phyloP scores from a whole-genome alignment of 2,329 filamentous ascomycete genomes.

The Arachnomyces sp. region DNA sequence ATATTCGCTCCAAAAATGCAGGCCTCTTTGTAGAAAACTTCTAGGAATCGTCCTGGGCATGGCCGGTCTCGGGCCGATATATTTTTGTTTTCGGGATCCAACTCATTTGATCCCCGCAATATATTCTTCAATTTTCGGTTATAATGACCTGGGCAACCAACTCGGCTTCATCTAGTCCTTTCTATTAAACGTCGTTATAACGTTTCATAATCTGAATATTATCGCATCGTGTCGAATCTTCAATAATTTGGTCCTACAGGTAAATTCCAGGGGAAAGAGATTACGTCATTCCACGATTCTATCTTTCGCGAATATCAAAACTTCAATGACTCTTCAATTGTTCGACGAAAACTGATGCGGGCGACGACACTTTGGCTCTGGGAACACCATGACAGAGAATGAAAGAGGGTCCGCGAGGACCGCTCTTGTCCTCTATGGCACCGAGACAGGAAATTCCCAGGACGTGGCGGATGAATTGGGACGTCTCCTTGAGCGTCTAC shows the following conservation, averaged over 20 bases:
- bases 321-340: background rate
- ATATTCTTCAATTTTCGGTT: too few species aligned
- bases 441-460: conserved; percentile 90
- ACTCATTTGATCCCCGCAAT: too few species aligned
- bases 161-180: too few species aligned
- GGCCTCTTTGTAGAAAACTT: too few species aligned
- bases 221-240: too few species aligned
- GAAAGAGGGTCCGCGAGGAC: conserved; percentile 29
- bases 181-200: too few species aligned
- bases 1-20: conserved; percentile 26
- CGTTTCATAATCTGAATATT: too few species aligned
- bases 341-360: background rate
- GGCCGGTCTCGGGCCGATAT: background rate
- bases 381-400: conserved; percentile 15
- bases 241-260: too few species aligned
- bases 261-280: background rate
- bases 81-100: background rate
- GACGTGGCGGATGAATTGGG: conserved; percentile 84
- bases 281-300: conserved; percentile 1
- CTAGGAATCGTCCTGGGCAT: too few species aligned
- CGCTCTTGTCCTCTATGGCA: conserved; percentile 77
- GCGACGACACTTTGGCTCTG: too few species aligned
- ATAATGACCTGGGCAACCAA: too few species aligned
- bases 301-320: background rate
- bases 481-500: conserved; percentile 64